Evolutionary conservation across 192 early-diverging fungal species (phyloP).

Genomic region (Gaertneriomyces sp.): DNA sequence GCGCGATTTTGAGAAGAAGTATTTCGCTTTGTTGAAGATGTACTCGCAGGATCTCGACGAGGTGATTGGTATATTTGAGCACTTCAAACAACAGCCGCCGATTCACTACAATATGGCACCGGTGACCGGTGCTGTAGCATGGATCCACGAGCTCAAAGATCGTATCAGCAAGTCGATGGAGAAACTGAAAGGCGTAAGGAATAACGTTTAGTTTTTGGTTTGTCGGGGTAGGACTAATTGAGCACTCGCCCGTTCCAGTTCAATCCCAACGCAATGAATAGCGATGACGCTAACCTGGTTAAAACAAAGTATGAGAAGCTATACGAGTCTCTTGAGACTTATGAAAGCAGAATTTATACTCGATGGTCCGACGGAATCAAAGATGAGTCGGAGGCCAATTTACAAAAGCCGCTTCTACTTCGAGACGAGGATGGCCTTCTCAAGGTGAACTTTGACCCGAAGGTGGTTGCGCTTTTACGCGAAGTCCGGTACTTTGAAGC

Average conservation of each 20-base stretch:
- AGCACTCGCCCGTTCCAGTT: conserved; percentile 32
- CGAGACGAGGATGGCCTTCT: conserved; percentile 38
- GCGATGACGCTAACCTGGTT: conserved; percentile 52
- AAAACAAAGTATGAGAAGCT: conserved; percentile 53
- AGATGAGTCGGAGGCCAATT: conserved; percentile 60
- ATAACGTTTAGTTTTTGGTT: conserved; percentile 11
- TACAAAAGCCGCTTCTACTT: conserved; percentile 52
- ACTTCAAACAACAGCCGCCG: conserved; percentile 50
- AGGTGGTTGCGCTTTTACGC: conserved; percentile 62
- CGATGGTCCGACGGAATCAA: conserved; percentile 54
- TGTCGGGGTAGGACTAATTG: conserved; percentile 9
- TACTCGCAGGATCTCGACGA: conserved; percentile 58
- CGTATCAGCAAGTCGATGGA: conserved; percentile 58
- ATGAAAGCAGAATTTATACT: conserved; percentile 48
- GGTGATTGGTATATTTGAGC: conserved; percentile 48
- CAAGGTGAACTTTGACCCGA: conserved; percentile 65
- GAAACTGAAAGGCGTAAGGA: conserved; percentile 54
- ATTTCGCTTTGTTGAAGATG: conserved; percentile 51
- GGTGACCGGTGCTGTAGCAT: conserved; percentile 58
- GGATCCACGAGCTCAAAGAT: conserved; percentile 61
- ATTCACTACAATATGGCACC: conserved; percentile 70
- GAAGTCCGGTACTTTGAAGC: conserved; percentile 62
- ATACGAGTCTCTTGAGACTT: conserved; percentile 46
- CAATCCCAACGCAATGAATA: conserved; percentile 54
- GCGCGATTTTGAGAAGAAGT: conserved; percentile 60